Base-by-base conservation (phyloP, 768 basidiomycete genomes). In the Boletus rex-veris region DNA sequence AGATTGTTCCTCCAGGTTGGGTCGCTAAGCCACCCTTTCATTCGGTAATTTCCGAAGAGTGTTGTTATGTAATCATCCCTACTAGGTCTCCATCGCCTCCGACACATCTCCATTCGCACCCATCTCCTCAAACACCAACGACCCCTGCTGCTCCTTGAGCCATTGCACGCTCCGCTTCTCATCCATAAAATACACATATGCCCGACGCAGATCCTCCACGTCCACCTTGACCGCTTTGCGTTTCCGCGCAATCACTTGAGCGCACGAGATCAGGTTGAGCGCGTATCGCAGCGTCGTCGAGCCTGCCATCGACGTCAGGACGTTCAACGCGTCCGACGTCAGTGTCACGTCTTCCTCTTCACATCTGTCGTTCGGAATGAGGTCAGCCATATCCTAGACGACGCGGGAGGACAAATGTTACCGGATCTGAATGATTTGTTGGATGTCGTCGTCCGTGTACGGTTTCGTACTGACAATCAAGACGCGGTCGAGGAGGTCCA, bases 311-410 rank as follows among this genome's bases (percentile, higher is more conserved):
- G 85, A 81, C 3, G 92, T 90, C 33, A 99, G 75, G n/a, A 94
- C 86, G 31, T 80, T 78, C 39, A 83, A 69, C 2, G 94, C 92
- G 18, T 86, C 85, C 2, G 79, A 64, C 1, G 86, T 79, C 26
- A 99, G 78, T 30, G 83, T 82, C 14, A 97, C 94, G 63, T 98
- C 97, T 70, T 99, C 97, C 70, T 99, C 97, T 73, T 94, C 86
- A 61, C 90, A 91, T 52, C 90, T 92, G 50, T 24, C 48, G 18
- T 11, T 6, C 7, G 28, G 1, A 18, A 36, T 14, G 12, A 36
- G 35, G 50, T 52, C 49, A 60, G 55, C 19, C 15, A 42, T 18
- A 41, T 51, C 33, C 40, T 21, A 50, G 1, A 16, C 11, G n/a
- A 47, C 11, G 8, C 2, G 19, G 2, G 31, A 15, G 15, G 15